Evolutionary conservation across 306 rosid species (phyloP).

Genomic region (Geum urbanum): DNA sequence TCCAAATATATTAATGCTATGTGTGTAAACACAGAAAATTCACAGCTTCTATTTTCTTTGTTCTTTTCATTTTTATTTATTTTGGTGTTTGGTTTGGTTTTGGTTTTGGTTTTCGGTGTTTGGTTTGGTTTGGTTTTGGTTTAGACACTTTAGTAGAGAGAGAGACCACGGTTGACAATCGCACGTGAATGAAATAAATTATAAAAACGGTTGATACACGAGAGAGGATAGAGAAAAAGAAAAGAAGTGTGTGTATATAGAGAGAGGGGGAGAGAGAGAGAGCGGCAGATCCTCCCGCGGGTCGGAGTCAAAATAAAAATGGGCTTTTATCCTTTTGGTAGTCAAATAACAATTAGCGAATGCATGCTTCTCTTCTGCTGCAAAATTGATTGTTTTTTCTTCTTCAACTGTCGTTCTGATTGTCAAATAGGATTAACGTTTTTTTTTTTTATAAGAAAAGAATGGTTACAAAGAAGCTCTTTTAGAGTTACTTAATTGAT

Average conservation of each 20-base stretch:
- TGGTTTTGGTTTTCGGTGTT: too few relatives aligned
- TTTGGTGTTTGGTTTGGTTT: too few relatives aligned
- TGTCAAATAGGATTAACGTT: neutral
- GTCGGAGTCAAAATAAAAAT: constrained; percentile 2
- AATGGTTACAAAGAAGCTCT: too few relatives aligned
- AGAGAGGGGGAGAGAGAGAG: constrained; percentile 9
- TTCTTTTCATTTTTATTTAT: too few relatives aligned
- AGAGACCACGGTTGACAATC: constrained; percentile 58
- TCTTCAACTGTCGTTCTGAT: neutral
- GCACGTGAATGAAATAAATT: constrained; percentile 82
- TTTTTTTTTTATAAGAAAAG: neutral
- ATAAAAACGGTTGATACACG: constrained; percentile 36
- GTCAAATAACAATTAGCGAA: constrained; percentile 14
- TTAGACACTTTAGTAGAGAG: too few relatives aligned
- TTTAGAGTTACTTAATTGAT: too few relatives aligned
- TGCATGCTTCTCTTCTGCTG: neutral
- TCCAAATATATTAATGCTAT: neutral
- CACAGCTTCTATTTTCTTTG: constrained; percentile 27
- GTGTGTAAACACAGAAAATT: constrained; percentile 13
- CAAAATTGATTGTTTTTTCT: neutral
- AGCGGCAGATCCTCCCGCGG: neutral
- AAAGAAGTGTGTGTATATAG: too few relatives aligned
- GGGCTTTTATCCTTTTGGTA: neutral
- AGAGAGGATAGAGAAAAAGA: constrained; percentile 10
- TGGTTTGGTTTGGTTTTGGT: too few relatives aligned